A percentile compares a stretch with the other conserved stretches of the same genome.
Evolutionary conservation across 2,329 filamentous ascomycete genomes (phyloP).

Genomic region (Aureobasidium melanogenum): DNA sequence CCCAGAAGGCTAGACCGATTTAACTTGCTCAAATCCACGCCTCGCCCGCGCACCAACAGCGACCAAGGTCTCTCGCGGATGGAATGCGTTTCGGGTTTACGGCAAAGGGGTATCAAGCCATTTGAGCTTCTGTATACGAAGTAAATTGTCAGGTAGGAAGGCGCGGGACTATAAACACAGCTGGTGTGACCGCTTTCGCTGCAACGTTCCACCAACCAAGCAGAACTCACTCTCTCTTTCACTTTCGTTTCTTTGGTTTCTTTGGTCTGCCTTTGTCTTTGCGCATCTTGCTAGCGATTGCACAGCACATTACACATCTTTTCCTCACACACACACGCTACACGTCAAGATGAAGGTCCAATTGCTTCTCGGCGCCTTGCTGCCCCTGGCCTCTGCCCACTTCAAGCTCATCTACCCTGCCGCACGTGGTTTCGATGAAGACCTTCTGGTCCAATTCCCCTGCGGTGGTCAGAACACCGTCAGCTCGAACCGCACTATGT

Average conservation of each 20-base stretch:
- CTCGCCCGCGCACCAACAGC: constrained; percentile 6
- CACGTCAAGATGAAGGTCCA: constrained; percentile 25
- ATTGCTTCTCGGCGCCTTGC: constrained; percentile 29
- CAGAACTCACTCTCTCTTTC: neutral
- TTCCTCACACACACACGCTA: neutral
- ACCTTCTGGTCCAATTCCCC: constrained; percentile 37
- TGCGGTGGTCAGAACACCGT: constrained; percentile 43
- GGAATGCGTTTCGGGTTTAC: neutral
- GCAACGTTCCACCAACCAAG: constrained; percentile 1
- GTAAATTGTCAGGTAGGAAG: neutral
- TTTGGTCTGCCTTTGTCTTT: neutral
- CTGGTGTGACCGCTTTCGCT: constrained; percentile 1
- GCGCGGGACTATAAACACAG: neutral
- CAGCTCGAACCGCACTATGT: constrained; percentile 36
- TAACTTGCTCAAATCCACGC: constrained; percentile 7
- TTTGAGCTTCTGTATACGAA: neutral
- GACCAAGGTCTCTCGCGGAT: neutral
- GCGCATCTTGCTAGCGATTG: too few relatives aligned
- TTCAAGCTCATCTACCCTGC: constrained; percentile 47
- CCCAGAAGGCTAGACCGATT: constrained; percentile 1
- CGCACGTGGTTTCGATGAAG: constrained; percentile 41
- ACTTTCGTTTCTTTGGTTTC: neutral
- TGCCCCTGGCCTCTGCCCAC: constrained; percentile 43
- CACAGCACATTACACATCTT: neutral
- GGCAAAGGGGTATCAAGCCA: neutral